A percentile compares a stretch with the other conserved stretches of the same genome.
phyloP scores from a whole-genome alignment of 2,329 filamentous ascomycete genomes.

The Diplodia sapinea region DNA sequence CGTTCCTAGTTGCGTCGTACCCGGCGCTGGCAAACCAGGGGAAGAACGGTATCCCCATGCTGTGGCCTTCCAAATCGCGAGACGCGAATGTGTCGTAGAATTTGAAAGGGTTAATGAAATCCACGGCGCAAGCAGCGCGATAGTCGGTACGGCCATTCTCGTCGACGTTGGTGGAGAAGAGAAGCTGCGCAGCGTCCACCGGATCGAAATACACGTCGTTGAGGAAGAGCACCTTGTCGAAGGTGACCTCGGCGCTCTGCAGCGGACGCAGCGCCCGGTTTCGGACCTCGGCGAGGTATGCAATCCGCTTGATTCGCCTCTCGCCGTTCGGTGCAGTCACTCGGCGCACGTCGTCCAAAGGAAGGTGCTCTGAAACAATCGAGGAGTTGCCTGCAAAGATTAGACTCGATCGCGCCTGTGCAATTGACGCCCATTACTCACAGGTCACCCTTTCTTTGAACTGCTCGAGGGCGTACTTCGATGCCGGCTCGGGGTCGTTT shows the following conservation, averaged over 20 bases:
- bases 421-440: constrained; percentile 34
- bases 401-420: not conserved
- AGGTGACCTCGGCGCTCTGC: constrained; percentile 60
- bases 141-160: constrained; percentile 61
- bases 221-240: constrained; percentile 64
- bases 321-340: constrained; percentile 68
- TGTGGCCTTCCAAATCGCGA: constrained; percentile 68
- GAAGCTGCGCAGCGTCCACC: constrained; percentile 62
- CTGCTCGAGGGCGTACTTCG: constrained; percentile 59
- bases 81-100: constrained; percentile 79
- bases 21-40: constrained; percentile 68
- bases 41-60: constrained; percentile 68
- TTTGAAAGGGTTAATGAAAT: constrained; percentile 70
- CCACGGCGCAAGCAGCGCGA: constrained; percentile 72
- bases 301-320: constrained; percentile 71
- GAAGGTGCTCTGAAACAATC: constrained; percentile 66
- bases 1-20: constrained; percentile 60
- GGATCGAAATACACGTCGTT: constrained; percentile 73
- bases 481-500: constrained; percentile 67
- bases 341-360: constrained; percentile 62
- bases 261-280: constrained; percentile 72
- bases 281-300: constrained; percentile 73
- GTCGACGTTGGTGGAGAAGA: constrained; percentile 67
- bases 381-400: constrained; percentile 47
- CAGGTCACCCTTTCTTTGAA: constrained; percentile 60